These are phyloP conservation scores for Trichoderma sp. DNA, from an alignment of 2,329 filamentous ascomycete genomes.

Conservation along the genomic window DNA sequence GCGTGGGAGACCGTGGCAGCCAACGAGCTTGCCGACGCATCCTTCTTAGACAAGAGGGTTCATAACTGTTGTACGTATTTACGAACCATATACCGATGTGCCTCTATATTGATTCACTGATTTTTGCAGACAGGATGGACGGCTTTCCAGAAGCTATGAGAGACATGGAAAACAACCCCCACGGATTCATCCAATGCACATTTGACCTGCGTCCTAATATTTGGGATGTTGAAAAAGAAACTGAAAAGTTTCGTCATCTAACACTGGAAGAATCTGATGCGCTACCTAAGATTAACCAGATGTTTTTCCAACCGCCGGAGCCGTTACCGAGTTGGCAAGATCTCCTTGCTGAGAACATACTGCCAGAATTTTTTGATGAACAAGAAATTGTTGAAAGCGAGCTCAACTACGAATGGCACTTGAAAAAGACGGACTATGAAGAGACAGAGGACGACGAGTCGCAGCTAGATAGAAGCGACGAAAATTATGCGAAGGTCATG, in stretches of 20 bases:
- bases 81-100: background rate
- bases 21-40: background rate
- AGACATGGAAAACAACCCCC: background rate
- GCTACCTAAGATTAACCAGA: background rate
- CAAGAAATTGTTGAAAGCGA: background rate
- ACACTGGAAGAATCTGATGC: background rate
- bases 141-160: background rate
- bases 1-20: background rate
- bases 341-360: background rate
- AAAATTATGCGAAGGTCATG: background rate
- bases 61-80: background rate
- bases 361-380: background rate
- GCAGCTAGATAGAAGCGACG: background rate
- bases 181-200: background rate
- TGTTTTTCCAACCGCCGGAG: background rate
- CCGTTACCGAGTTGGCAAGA: background rate
- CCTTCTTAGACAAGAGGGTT: background rate
- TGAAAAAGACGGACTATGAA: background rate
- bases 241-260: background rate
- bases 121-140: background rate
- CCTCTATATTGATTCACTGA: background rate
- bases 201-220: background rate
- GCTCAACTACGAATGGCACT: background rate
- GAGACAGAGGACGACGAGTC: background rate
- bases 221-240: background rate